phyloP scores from a whole-genome alignment of 1,284 basidiomycete species.

The Xerocomus amazonicus region DNA sequence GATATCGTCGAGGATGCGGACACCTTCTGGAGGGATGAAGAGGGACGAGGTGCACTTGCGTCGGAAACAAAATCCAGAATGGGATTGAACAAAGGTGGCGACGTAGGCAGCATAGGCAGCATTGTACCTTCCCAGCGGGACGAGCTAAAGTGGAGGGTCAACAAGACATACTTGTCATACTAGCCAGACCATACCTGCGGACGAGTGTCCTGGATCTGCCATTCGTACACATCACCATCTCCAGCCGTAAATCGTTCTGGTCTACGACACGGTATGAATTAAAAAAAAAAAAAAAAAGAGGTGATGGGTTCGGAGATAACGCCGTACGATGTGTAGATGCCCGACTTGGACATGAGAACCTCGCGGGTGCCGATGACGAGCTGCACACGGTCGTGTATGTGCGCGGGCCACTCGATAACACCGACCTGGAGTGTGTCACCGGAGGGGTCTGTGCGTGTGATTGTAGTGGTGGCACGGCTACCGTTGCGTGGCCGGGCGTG shows the following conservation, averaged over 20 bases:
- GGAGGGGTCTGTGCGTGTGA: constrained; percentile 19
- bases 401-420: constrained; percentile 30
- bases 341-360: constrained; percentile 24
- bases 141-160: constrained; percentile 21
- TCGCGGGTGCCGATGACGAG: constrained; percentile 28
- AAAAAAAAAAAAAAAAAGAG: no score
- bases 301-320: no score
- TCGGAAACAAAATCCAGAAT: constrained; percentile 13
- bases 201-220: constrained; percentile 24
- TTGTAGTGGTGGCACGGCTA: constrained; percentile 21
- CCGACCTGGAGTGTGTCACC: constrained; percentile 29
- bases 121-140: constrained; percentile 16
- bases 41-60: constrained; percentile 26
- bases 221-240: constrained; percentile 28
- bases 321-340: constrained; percentile 29
- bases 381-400: neutral
- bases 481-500: constrained; percentile 11
- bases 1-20: constrained; percentile 34
- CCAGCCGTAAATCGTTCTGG: constrained; percentile 27
- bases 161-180: neutral
- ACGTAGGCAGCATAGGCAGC: constrained; percentile 14
- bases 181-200: constrained; percentile 21
- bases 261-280: constrained; percentile 14
- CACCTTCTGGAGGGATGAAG: constrained; percentile 28
- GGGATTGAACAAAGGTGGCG: constrained; percentile 30